Conservation (phyloP, 2,329 filamentous ascomycete species). For the Geosmithia flava region DNA sequence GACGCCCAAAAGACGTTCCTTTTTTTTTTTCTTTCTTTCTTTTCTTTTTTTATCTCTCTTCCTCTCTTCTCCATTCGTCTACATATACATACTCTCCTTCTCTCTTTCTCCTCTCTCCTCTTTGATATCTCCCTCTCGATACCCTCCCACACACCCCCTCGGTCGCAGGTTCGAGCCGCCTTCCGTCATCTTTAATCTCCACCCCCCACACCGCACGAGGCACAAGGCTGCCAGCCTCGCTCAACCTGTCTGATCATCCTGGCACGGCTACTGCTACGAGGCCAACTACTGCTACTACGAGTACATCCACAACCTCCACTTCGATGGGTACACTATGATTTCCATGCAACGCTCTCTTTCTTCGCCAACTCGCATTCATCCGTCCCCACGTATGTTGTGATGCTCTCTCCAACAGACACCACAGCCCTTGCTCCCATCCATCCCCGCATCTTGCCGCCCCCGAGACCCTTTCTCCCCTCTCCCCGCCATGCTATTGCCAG, state of each 20-base stretch:
- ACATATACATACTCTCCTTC: too few relatives aligned
- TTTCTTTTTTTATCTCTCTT: too few relatives aligned
- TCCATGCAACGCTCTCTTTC: slow-evolving; percentile 52
- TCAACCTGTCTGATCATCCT: slow-evolving; percentile 18
- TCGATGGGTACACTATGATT: slow-evolving; percentile 42
- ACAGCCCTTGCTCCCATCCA: slow-evolving; percentile 2
- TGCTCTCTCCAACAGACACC: slow-evolving; percentile 3
- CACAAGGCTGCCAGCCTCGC: slow-evolving; percentile 9
- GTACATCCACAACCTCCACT: slow-evolving; percentile 3
- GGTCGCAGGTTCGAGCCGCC: not conserved
- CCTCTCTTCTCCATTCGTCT: not conserved
- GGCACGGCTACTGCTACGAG: slow-evolving; percentile 8
- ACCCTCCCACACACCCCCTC: too few relatives aligned
- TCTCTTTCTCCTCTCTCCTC: not conserved
- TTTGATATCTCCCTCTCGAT: not conserved
- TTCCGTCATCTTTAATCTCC: not conserved
- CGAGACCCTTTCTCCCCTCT: not conserved
- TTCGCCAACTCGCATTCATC: slow-evolving; percentile 45
- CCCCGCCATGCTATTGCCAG: not conserved
- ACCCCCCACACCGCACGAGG: not conserved
- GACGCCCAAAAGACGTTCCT: too few relatives aligned
- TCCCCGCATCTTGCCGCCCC: not conserved
- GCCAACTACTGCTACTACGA: slow-evolving; percentile 5
- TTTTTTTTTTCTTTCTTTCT: too few relatives aligned
- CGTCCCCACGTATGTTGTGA: slow-evolving; percentile 45